Evolutionary conservation across 1,139 yeast genomes (phyloP), one percentile per base, ranked within the genome.

Genomic region (Blastobotrys serpentis): DNA sequence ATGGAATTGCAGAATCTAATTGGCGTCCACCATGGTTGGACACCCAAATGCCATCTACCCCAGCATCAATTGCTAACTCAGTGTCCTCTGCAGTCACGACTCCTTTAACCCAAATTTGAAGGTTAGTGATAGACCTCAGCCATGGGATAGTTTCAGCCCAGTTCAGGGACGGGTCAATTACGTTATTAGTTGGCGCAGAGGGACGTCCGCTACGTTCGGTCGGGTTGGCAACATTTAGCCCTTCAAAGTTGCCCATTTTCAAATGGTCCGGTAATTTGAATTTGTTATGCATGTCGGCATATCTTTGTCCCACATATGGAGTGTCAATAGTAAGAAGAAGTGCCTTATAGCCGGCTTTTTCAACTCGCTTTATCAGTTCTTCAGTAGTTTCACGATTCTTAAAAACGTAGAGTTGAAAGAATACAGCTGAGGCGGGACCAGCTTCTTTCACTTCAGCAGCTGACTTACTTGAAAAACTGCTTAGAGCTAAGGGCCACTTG

Each of bases 11-110:
- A 52, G 74, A 78, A 56, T 82, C 87, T 47, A 82, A 70, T 61
- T 82, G 87, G 47, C 87, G 68, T 14, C 87, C 87, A 21, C 88
- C 88, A 58, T 82, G 87, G 60, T 82, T 82, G 17, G 86, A 81
- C 21, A 82, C 71, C 48, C 82, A 77, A 47, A 81, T 76, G 6
- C 86, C 87, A 45, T 77, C 80, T 6, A 79, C 75, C 0, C 84
- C 83, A 46, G 77, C 66, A 49, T 77, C 74, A 10, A 79, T 75
- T 25, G 82, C 84, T 48, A 67, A 66, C 42, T 79, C 65, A 11
- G 82, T 77, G 57, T 82, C 87, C 50, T 79, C 84, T 18, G 78
- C 78, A 3, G 80, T 70, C 53, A 79, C 77, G n/a, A 81, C 74
- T 6, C 87, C 87, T 62, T 82, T 82, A 36, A 61, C 67, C 71